Evolutionary conservation across 2,329 filamentous ascomycete species (phyloP).

Genomic region (Fusarium proliferatum): DNA sequence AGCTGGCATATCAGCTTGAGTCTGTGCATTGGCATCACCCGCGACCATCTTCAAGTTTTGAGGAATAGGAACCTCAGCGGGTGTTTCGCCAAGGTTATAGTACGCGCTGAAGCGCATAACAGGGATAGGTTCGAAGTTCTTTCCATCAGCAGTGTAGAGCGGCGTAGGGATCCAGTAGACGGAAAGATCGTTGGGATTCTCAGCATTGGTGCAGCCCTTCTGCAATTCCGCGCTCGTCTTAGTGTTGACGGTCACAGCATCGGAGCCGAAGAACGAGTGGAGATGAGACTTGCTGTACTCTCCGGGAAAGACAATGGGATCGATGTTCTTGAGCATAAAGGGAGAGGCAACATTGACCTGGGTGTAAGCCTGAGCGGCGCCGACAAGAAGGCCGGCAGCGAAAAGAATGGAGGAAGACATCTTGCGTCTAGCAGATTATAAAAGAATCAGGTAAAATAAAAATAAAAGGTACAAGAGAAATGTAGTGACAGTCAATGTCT

Average conservation of each 20-base stretch:
- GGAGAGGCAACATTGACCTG: constrained; percentile 31
- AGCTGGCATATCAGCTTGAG: constrained; percentile 10
- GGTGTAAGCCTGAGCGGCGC: constrained; percentile 35
- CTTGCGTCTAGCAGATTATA: constrained; percentile 18
- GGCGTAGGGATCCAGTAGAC: constrained; percentile 60
- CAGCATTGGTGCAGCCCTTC: constrained; percentile 55
- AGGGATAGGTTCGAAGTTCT: constrained; percentile 47
- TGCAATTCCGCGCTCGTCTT: constrained; percentile 50
- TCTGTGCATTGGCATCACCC: constrained; percentile 48
- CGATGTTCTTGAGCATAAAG: constrained; percentile 51
- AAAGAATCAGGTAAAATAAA: not conserved
- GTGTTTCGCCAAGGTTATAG: constrained; percentile 53
- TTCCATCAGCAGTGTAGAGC: constrained; percentile 49
- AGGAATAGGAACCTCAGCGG: constrained; percentile 57
- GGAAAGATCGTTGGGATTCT: constrained; percentile 60
- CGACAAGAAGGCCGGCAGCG: constrained; percentile 27
- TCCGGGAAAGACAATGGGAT: constrained; percentile 49
- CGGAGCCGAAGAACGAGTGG: constrained; percentile 53
- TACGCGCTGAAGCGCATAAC: constrained; percentile 57
- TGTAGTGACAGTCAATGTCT: constrained; percentile 34
- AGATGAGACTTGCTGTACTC: constrained; percentile 48
- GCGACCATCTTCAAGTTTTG: constrained; percentile 56
- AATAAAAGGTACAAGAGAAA: constrained; percentile 6
- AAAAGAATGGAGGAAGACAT: constrained; percentile 38
- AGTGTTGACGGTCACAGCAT: constrained; percentile 46